These are phyloP conservation scores for Calophaca sinica DNA, from an alignment of 306 rosid species.

Conservation along the genomic window DNA sequence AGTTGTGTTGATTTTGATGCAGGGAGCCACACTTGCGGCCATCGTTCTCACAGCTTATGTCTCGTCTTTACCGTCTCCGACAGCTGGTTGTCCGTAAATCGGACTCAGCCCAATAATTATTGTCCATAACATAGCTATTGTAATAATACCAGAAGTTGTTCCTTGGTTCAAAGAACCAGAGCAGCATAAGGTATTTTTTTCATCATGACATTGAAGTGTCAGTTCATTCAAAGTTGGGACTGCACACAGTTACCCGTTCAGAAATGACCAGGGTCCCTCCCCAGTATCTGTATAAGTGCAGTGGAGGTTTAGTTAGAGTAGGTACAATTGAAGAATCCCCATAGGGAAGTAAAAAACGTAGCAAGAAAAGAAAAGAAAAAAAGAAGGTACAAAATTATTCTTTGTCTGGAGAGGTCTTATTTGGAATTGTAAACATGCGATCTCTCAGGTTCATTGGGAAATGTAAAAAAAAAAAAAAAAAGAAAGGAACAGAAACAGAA, in stretches of 20 bases:
- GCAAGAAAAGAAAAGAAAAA: background rate
- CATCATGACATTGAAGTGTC: conserved; percentile 52
- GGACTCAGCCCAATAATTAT: conserved; percentile 48
- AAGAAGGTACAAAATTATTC: conserved; percentile 52
- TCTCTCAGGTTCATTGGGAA: conserved; percentile 74
- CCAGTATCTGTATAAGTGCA: conserved; percentile 67
- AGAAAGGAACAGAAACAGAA: background rate
- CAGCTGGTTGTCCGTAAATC: conserved; percentile 59
- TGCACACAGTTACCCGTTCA: conserved; percentile 55
- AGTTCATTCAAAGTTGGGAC: conserved; percentile 86
- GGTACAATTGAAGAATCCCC: conserved; percentile 68
- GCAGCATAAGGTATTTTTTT: conserved; percentile 52
- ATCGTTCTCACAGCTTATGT: conserved; percentile 84
- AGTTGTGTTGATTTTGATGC: conserved; percentile 50
- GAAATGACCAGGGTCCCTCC: conserved; percentile 56
- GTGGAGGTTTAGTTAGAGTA: conserved; percentile 64
- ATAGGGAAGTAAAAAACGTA: conserved; percentile 28
- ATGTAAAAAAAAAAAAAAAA: conserved; percentile 51
- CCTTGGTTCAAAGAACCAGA: conserved; percentile 77
- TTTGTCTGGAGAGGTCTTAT: conserved; percentile 70
- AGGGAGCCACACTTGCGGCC: conserved; percentile 97
- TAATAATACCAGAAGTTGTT: conserved; percentile 64
- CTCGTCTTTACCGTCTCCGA: conserved; percentile 68
- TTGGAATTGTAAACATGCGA: conserved; percentile 77
- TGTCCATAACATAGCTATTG: conserved; percentile 51